phyloP scores from a whole-genome alignment of 2,329 filamentous ascomycete genomes.

The Ceratocystis ficicola region DNA sequence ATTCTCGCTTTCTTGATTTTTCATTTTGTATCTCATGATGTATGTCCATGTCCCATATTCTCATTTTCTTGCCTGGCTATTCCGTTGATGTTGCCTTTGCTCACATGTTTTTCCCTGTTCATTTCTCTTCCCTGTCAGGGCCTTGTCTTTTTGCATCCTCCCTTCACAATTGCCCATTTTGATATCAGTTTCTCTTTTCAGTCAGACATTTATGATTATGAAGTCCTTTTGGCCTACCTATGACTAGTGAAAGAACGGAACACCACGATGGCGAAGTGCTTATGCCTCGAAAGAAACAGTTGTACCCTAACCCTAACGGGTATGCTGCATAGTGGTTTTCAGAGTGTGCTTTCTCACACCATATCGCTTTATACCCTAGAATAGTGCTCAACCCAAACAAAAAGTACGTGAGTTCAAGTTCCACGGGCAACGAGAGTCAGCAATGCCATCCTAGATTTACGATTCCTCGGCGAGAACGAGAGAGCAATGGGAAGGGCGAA shows the following conservation, averaged over 20 bases:
- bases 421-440: too few relatives aligned
- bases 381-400: not conserved
- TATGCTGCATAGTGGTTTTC: not conserved
- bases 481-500: not conserved
- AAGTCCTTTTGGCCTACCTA: not conserved
- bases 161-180: not conserved
- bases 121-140: not conserved
- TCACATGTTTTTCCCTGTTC: not conserved
- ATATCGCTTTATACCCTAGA: not conserved
- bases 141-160: not conserved
- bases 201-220: not conserved
- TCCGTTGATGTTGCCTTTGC: not conserved
- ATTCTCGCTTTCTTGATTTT: not conserved
- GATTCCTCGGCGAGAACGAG: not conserved
- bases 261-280: too few relatives aligned
- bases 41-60: not conserved
- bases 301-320: not conserved
- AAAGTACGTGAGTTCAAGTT: not conserved
- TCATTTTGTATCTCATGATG: slow-evolving; percentile 1
- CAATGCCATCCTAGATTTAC: too few relatives aligned
- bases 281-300: fast-evolving
- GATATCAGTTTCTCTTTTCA: not conserved
- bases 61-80: not conserved
- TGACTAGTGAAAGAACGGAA: too few relatives aligned
- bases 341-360: not conserved